These are phyloP conservation scores for Stylonectria norvegica DNA, from an alignment of 2,329 filamentous ascomycete genomes.

Conservation along the genomic window DNA sequence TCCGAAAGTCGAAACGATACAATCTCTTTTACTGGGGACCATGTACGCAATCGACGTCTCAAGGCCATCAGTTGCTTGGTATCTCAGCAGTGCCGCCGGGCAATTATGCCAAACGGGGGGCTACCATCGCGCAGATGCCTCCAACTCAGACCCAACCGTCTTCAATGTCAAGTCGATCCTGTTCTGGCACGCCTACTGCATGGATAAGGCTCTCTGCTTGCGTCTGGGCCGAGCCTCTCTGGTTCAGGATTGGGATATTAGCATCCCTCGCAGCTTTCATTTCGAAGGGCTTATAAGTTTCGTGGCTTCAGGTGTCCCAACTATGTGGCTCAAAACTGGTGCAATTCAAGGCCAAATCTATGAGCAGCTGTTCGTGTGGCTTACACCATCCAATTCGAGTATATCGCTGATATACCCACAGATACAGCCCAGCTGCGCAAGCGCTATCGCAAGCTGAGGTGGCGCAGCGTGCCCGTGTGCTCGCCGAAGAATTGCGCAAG, in stretches of 20 bases:
- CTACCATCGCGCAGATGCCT: constrained; percentile 48
- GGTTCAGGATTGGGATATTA: constrained; percentile 59
- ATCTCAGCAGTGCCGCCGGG: constrained; percentile 56
- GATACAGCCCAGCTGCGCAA: constrained; percentile 50
- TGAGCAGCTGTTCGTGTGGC: constrained; percentile 39
- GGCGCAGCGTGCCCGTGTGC: constrained; percentile 35
- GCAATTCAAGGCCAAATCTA: constrained; percentile 59
- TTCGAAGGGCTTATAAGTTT: constrained; percentile 39
- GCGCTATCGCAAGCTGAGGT: constrained; percentile 39
- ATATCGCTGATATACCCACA: constrained; percentile 17
- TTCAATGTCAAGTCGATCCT: constrained; percentile 39
- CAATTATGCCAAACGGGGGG: constrained; percentile 61
- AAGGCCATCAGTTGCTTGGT: constrained; percentile 61
- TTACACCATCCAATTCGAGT: background rate
- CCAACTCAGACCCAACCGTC: constrained; percentile 31
- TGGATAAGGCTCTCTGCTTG: constrained; percentile 57
- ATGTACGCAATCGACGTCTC: constrained; percentile 61
- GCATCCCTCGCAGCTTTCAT: constrained; percentile 42
- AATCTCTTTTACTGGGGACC: constrained; percentile 58
- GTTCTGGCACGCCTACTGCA: constrained; percentile 52
- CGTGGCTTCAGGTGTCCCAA: constrained; percentile 39
- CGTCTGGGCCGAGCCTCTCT: constrained; percentile 56
- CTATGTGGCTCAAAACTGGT: constrained; percentile 53
- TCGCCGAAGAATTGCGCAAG: constrained; percentile 37
- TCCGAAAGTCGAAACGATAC: constrained; percentile 51